Evolutionary conservation across 2,329 filamentous ascomycete genomes (phyloP).

Genomic region (Helminthosporium solani): DNA sequence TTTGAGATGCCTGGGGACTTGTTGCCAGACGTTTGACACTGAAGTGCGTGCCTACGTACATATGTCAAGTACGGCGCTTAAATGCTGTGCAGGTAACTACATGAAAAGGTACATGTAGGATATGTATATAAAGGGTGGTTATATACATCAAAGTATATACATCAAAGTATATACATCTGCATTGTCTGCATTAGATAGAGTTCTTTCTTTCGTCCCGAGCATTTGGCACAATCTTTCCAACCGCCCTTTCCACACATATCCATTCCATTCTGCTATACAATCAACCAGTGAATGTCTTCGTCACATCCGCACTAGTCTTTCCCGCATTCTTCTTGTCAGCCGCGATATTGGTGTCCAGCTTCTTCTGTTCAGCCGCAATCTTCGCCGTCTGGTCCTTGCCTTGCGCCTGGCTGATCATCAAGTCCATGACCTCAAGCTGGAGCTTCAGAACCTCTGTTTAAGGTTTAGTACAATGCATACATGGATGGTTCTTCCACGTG

Average conservation of each 20-base stretch:
- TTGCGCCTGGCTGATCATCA: slow-evolving; percentile 53
- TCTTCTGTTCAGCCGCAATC: slow-evolving; percentile 49
- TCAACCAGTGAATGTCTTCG: slow-evolving; percentile 7
- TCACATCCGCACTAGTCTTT: slow-evolving; percentile 34
- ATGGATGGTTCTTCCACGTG: too few relatives aligned
- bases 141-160: too few relatives aligned
- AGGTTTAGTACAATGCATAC: too few relatives aligned
- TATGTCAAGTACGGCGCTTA: not conserved
- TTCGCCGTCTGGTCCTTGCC: slow-evolving; percentile 48
- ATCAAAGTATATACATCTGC: not conserved
- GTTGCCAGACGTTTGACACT: too few relatives aligned
- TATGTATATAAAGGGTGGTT: not conserved
- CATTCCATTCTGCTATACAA: too few relatives aligned
- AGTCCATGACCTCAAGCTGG: slow-evolving; percentile 51
- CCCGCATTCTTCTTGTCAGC: slow-evolving; percentile 51
- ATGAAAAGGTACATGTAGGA: not conserved
- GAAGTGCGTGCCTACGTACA: too few relatives aligned
- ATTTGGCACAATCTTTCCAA: too few relatives aligned
- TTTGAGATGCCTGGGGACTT: too few relatives aligned
- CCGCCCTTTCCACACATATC: too few relatives aligned
- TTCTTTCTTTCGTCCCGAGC: too few relatives aligned
- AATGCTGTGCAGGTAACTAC: not conserved
- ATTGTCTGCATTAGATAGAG: too few relatives aligned
- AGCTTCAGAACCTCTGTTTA: slow-evolving; percentile 53
- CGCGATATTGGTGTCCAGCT: slow-evolving; percentile 53